Evolutionary conservation across 148 eudicot species (phyloP).

Genomic region (Vaccinium corymbosum): DNA sequence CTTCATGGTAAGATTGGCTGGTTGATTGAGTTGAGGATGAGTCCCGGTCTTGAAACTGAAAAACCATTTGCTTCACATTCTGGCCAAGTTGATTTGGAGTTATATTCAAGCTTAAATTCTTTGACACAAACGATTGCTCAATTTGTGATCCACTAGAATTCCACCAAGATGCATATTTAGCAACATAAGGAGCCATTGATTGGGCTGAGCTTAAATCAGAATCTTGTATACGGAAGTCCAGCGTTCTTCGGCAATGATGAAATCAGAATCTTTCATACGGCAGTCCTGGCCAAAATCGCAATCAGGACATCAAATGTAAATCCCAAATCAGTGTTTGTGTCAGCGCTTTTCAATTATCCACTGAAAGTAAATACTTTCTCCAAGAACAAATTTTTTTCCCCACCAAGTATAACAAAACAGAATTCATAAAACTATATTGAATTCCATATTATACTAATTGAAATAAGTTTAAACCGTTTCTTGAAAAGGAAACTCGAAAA

Average conservation of each 20-base stretch:
- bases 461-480: background rate
- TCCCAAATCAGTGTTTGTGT: background rate
- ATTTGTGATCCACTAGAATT: conserved; percentile 27
- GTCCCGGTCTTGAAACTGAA: conserved; percentile 64
- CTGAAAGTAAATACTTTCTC: background rate
- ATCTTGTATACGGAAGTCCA: conserved; percentile 32
- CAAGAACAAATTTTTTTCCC: background rate
- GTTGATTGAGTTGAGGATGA: conserved; percentile 73
- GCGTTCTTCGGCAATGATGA: conserved; percentile 26
- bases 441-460: background rate
- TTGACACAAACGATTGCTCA: conserved; percentile 30
- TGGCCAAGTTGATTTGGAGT: conserved; percentile 31
- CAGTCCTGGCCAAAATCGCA: background rate
- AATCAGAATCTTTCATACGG: background rate
- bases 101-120: conserved; percentile 41
- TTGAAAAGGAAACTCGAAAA: background rate
- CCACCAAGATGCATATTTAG: conserved; percentile 28
- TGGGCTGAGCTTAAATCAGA: conserved; percentile 22
- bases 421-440: background rate
- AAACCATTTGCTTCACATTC: conserved; percentile 35
- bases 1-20: conserved; percentile 47
- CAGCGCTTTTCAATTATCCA: background rate
- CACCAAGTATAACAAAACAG: background rate
- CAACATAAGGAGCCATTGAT: conserved; percentile 24
- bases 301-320: background rate